Base-by-base conservation (phyloP, 2,329 filamentous ascomycete species). In the Metarhizium rileyi region DNA sequence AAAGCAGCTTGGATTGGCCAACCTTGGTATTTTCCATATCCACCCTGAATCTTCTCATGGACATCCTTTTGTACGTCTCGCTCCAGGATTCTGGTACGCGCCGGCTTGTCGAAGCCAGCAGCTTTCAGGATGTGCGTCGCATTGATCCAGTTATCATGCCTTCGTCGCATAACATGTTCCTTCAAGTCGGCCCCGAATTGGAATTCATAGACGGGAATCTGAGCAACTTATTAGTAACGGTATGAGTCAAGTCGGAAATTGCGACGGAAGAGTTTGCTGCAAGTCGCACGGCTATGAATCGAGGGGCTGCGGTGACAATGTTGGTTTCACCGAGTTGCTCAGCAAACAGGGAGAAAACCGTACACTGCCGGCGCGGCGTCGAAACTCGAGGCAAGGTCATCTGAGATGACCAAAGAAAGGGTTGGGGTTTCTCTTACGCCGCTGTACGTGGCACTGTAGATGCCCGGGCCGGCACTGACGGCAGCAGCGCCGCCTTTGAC, bases 111-210 rank as follows among this genome's bases (percentile, higher is more conserved):
- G 63, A 95, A 95, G 50, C 91, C 91, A 54, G 93, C 93, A 38
- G 94, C 89, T 65, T 98, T 98, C 45, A 98, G 74, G 52, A 98
- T 97, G 64, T 98, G 93, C 48, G 93, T 98, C n/a, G 93, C 93
- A 74, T 98, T 98, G 71, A 98, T 93, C 90, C 91, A 98, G 69
- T 97, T 83, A 67, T 98, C 93, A 48, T 83, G 80, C 52, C 91
- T 83, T 46, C 93, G 82, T 66, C 93, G 86, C 93, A 98, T 98
- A 56, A 97, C 87, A 87, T 96, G 89, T 61, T 86, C 80, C 63
- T 85, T 83, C 28, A 83, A 64, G 64, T 94, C 89, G 57, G 75
- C 76, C 33, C 84, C 88, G 59, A 95, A 84, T 65, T 94, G 90
- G 69, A 82, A 93, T 65, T 97, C 93, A 65, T 93, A 96, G 10